Evolutionary conservation across 441 rosid species (phyloP), one percentile per base, ranked within the genome.

Genomic region (Breynia disticha): DNA sequence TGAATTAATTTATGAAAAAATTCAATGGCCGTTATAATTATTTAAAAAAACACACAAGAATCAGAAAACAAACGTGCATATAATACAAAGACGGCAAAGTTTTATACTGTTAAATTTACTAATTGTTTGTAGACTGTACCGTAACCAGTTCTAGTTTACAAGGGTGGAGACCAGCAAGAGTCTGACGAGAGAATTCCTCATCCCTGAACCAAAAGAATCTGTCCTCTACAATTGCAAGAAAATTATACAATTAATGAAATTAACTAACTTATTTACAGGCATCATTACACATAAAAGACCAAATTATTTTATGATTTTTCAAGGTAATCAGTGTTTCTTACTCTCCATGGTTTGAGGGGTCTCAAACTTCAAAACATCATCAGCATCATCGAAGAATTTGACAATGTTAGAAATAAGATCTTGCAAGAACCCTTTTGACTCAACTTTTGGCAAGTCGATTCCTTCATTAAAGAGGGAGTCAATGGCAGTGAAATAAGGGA

Each of bases 101-200:
- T n/a, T n/a, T n/a, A n/a, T n/a, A n/a, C n/a, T n/a, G n/a, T n/a
- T n/a, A n/a, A n/a, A n/a, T n/a, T n/a, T n/a, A 37, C 52, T 56
- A 52, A 21, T 19, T 11, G 15, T 14, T 18, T 4, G 4, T 17
- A 13, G 16, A 6, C 6, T 44, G 52, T 77, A 81, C 85, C 69
- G 64, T 64, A 32, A 84, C 61, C 39, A 77, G 67, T 48, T 72
- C 73, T 51, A 84, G 60, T 61, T 63, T 19, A 12, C 17, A 74
- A n/a, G 90, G 90, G 16, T 83, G 80, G 19, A 83, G 71, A 43
- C 88, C 93, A 5, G 88, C 82, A 49, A 84, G 81, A 15, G 84
- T 81, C 64, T 84, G 82, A 2, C 93, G 77, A 46, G 74, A 79
- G 9, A 79, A 84, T 50, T 84, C 86, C 16, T 79, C 84, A 13